A percentile compares a stretch with the other conserved stretches of the same genome.
Evolutionary conservation across 2,329 filamentous ascomycete species (phyloP).

Genomic region (Phymatotrichopsis omnivora): DNA sequence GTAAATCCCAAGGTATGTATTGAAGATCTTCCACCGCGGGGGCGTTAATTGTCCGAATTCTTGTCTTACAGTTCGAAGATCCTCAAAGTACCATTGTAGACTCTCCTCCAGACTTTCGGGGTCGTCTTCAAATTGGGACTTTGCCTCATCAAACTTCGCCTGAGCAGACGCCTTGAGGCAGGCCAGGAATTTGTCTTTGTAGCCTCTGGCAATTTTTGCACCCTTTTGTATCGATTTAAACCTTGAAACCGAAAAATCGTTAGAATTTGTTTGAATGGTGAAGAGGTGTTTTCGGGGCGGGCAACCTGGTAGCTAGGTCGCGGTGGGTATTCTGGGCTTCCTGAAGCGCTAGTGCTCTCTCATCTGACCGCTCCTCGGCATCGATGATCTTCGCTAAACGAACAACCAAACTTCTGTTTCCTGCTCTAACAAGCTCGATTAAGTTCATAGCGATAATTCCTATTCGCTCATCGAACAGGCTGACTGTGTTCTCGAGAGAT

Average conservation of each 20-base stretch:
- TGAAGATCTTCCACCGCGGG: constrained; percentile 91
- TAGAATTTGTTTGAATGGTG: constrained; percentile 1
- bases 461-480: constrained; percentile 93
- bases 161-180: constrained; percentile 65
- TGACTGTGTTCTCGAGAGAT: constrained; percentile 73
- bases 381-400: constrained; percentile 85
- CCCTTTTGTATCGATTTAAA: constrained; percentile 90
- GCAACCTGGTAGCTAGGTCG: constrained; percentile 60
- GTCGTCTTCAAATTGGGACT: constrained; percentile 70
- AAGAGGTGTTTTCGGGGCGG: background rate
- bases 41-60: constrained; percentile 89
- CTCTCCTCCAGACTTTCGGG: constrained; percentile 74
- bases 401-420: constrained; percentile 82
- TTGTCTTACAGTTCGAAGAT: constrained; percentile 85
- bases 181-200: constrained; percentile 89
- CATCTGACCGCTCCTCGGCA: constrained; percentile 93
- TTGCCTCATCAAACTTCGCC: constrained; percentile 60
- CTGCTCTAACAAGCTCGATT: constrained; percentile 73
- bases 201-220: constrained; percentile 81
- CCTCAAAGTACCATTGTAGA: constrained; percentile 95
- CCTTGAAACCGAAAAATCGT: constrained; percentile 40
- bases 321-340: constrained; percentile 93
- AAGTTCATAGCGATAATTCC: constrained; percentile 80
- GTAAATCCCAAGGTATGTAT: constrained; percentile 82
- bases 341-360: constrained; percentile 78